Evolutionary conservation across 768 basidiomycete genomes (phyloP).

Genomic region (Glaciozyma antarctica): DNA sequence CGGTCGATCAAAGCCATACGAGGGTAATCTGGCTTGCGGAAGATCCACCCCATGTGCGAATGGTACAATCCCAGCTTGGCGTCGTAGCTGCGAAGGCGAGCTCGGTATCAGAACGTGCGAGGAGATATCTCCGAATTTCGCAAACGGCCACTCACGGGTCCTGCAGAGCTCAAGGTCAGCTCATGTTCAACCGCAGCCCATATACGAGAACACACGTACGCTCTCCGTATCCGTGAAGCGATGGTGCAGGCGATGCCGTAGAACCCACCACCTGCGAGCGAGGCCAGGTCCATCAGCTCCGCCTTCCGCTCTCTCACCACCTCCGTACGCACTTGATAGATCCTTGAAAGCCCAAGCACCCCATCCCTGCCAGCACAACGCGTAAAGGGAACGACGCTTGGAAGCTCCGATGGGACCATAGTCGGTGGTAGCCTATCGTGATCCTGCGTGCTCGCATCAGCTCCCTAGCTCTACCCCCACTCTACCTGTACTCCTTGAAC

Average conservation of each 20-base stretch:
- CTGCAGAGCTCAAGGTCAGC: not conserved
- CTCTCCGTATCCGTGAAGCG: slow-evolving; percentile 60
- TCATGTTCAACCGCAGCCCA: not conserved
- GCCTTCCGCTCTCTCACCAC: not conserved
- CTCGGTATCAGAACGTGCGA: not conserved
- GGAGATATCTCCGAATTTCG: not conserved
- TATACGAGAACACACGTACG: slow-evolving; percentile 48
- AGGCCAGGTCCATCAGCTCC: not conserved
- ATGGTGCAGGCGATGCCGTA: slow-evolving; percentile 67
- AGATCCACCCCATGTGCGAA: slow-evolving; percentile 80
- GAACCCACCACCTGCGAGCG: slow-evolving; percentile 47
- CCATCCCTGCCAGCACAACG: slow-evolving; percentile 54
- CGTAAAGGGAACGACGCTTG: slow-evolving; percentile 52
- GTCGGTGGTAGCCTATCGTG: slow-evolving; percentile 64
- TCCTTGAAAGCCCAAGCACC: slow-evolving; percentile 66
- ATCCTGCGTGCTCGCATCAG: slow-evolving; percentile 43
- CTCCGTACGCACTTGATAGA: slow-evolving; percentile 55
- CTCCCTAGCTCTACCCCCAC: not conserved
- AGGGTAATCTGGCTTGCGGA: slow-evolving; percentile 60
- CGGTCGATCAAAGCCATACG: slow-evolving; percentile 43
- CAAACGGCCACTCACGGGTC: not conserved
- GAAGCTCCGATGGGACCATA: slow-evolving; percentile 65
- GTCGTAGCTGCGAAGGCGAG: slow-evolving; percentile 48
- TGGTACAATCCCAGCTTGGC: slow-evolving; percentile 64
- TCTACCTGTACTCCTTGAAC: not conserved